Conservation (phyloP, 257 asterid species). For the Solanum ahanhuiri region DNA sequence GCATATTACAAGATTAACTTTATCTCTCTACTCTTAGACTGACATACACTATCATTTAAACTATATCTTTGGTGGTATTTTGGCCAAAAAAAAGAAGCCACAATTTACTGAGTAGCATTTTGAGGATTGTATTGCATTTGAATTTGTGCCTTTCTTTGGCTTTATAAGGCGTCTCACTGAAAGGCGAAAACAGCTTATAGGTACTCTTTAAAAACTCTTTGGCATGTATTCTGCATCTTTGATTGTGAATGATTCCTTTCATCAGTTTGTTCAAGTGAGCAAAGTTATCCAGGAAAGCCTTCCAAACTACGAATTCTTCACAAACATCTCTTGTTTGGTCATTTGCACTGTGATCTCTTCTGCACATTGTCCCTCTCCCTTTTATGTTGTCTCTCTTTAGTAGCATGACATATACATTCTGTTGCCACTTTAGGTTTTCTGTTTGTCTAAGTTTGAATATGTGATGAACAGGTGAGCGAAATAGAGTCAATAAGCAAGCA, state of each 20-base stretch:
- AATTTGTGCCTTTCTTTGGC: background rate
- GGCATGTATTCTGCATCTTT: background rate
- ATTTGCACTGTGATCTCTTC: background rate
- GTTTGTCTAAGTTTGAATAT: conserved; percentile 7
- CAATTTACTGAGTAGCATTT: background rate
- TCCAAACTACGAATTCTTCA: background rate
- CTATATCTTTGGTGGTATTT: background rate
- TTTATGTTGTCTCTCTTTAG: background rate
- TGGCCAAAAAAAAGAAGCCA: background rate
- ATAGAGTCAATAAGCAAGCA: conserved; percentile 38
- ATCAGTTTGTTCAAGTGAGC: background rate
- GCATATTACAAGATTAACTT: background rate
- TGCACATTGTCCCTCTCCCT: background rate
- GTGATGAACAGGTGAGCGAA: conserved; percentile 52
- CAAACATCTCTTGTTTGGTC: background rate
- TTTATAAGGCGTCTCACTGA: background rate
- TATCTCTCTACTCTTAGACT: background rate
- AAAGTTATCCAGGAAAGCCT: background rate
- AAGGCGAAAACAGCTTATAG: background rate
- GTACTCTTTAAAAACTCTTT: background rate
- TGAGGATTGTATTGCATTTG: background rate
- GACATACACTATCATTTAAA: background rate
- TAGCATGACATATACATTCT: background rate
- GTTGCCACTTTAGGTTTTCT: background rate
- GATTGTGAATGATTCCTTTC: background rate